Evolutionary conservation across 2,329 filamentous ascomycete genomes (phyloP).

Genomic region (Pyrenophora seminiperda): DNA sequence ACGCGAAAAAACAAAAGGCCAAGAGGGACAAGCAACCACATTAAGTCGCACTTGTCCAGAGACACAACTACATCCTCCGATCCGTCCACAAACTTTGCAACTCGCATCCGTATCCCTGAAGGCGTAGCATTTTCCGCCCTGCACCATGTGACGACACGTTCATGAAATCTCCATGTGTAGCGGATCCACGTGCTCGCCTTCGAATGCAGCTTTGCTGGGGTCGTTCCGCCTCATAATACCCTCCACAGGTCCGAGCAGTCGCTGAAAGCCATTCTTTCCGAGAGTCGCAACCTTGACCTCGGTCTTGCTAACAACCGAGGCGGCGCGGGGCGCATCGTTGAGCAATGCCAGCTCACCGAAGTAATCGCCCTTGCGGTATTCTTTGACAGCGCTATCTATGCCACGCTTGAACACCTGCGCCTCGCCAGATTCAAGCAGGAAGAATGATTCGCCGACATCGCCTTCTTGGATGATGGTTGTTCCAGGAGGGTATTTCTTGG

Average conservation of each 20-base stretch:
- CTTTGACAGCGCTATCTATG: constrained; percentile 70
- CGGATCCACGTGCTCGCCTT: constrained; percentile 65
- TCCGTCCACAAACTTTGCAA: background rate
- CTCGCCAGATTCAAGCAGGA: constrained; percentile 83
- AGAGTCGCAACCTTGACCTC: constrained; percentile 93
- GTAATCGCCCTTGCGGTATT: constrained; percentile 90
- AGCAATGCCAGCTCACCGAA: constrained; percentile 94
- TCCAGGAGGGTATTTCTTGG: constrained; percentile 79
- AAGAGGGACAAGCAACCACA: constrained; percentile 13
- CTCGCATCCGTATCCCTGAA: background rate
- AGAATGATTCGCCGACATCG: constrained; percentile 90
- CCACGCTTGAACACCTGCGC: constrained; percentile 86
- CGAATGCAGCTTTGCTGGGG: constrained; percentile 51
- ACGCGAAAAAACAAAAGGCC: constrained; percentile 39
- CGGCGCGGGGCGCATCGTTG: constrained; percentile 91
- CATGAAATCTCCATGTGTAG: constrained; percentile 47
- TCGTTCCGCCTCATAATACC: constrained; percentile 86
- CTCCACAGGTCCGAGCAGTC: constrained; percentile 89
- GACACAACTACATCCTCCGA: background rate
- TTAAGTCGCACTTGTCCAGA: constrained; percentile 1
- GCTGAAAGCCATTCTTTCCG: constrained; percentile 92
- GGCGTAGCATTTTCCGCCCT: constrained; percentile 1
- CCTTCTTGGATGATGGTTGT: constrained; percentile 89
- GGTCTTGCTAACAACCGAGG: constrained; percentile 80
- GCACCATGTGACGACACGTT: background rate